phyloP scores from a whole-genome alignment of 192 early-diverging fungal genomes.

The Backusella tarrabulga region DNA sequence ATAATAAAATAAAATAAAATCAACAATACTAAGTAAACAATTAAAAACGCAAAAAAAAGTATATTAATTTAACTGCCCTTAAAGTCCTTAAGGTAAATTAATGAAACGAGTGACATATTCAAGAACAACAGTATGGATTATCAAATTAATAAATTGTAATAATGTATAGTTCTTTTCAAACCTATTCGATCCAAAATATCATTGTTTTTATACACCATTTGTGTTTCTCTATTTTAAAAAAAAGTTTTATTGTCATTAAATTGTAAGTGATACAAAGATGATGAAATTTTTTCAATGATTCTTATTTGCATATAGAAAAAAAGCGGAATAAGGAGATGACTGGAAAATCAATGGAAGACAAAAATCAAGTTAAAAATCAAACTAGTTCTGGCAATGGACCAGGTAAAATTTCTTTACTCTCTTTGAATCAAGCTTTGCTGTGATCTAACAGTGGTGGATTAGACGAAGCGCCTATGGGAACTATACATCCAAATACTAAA shows the following conservation, averaged over 20 bases:
- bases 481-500: neutral
- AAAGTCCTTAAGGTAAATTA: neutral
- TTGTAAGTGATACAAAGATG: neutral
- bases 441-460: neutral
- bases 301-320: conserved; percentile 7
- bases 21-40: neutral
- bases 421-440: no score
- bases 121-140: neutral
- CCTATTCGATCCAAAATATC: neutral
- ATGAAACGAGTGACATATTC: neutral
- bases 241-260: neutral
- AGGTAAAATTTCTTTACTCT: neutral
- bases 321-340: conserved; percentile 1
- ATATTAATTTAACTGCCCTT: neutral
- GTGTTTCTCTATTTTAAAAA: neutral
- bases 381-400: neutral
- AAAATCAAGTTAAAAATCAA: conserved; percentile 5
- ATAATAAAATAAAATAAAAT: neutral
- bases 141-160: neutral
- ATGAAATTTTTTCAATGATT: neutral
- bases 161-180: neutral
- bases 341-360: conserved; percentile 1
- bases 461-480: neutral
- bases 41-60: neutral
- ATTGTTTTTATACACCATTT: neutral